A percentile compares a stretch with the other conserved stretches of the same genome.
phyloP scores from a whole-genome alignment of 2,329 filamentous ascomycete genomes.

The Penicillium fuscoglaucum region DNA sequence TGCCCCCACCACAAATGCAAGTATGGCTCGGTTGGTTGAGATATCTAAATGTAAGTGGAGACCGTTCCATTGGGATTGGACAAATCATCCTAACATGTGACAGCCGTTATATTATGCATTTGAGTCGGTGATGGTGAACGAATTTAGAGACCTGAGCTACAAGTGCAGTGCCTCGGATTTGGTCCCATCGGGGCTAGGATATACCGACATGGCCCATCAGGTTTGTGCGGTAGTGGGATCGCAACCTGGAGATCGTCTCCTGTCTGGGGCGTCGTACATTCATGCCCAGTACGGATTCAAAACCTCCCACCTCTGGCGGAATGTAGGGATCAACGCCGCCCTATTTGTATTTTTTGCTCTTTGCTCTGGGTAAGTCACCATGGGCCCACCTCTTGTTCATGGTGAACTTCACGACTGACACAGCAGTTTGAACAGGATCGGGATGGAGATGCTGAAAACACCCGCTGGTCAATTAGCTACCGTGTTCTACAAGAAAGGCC shows the following conservation, averaged over 20 bases:
- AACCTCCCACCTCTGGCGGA: background rate
- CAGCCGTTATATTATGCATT: constrained; percentile 52
- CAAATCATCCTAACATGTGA: background rate
- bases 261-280: background rate
- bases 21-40: background rate
- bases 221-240: constrained; percentile 41
- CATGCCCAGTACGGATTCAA: constrained; percentile 1
- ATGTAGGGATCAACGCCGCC: constrained; percentile 3
- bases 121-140: constrained; percentile 82
- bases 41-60: background rate
- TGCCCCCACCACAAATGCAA: background rate
- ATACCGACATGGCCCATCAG: constrained; percentile 68
- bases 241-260: background rate
- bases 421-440: background rate
- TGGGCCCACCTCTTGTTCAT: background rate
- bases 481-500: background rate
- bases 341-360: background rate
- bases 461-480: background rate
- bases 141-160: constrained; percentile 68
- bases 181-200: constrained; percentile 67
- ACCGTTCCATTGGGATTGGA: background rate
- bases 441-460: background rate
- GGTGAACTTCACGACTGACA: background rate
- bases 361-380: background rate
- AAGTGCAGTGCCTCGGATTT: constrained; percentile 66